Evolutionary conservation across 1,284 basidiomycete species (phyloP), one percentile per base, ranked within the genome.

Genomic region (Agroathelia rolfsii): DNA sequence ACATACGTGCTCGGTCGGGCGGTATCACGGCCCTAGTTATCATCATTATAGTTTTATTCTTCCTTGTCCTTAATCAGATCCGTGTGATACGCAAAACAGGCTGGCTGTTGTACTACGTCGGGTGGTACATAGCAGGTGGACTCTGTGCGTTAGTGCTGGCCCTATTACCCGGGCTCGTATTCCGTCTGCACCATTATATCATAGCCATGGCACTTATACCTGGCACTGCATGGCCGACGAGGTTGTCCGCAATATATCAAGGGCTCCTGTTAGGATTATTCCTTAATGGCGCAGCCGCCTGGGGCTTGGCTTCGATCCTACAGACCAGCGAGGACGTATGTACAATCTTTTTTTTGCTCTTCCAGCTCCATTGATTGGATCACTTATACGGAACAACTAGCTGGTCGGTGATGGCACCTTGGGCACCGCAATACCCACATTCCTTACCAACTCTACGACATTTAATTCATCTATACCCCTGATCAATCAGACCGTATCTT

Each of bases 51-150:
- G 59, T 87, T 36, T 52, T 90, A 7, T 46, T 72, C 4, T 52
- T 66, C 15, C 53, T 79, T 20, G 72, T 69, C 11, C 44, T 83
- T 31, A 89, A 89, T 49, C 88, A 93, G 56, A 49, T 83, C 5
- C 66, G 83, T n/a, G 75, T 89, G 25, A 82, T 90, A 36, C 72
- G 87, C 31, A 80, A 81, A 52, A 86, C 82, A 0, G 86, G 88
- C 1, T 83, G 77, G 71, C 57, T 93, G 18, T 74, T 77, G 3
- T 69, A 78, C 47, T 90, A 89, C 49, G 44, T 75, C 13, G 62
- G 61, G 5, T 84, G 82, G 76, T 81, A 82, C 48, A 53, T 75
- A 18, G 47, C 67, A 7, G 84, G 82, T 3, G 86, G 73, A 1
- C 51, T 86, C 10, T 62, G 80, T 22, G 52, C 72, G 10, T 54